Evolutionary conservation across 306 rosid species (phyloP), one percentile per base, ranked within the genome.

Genomic region (Dalbergia oliveri): DNA sequence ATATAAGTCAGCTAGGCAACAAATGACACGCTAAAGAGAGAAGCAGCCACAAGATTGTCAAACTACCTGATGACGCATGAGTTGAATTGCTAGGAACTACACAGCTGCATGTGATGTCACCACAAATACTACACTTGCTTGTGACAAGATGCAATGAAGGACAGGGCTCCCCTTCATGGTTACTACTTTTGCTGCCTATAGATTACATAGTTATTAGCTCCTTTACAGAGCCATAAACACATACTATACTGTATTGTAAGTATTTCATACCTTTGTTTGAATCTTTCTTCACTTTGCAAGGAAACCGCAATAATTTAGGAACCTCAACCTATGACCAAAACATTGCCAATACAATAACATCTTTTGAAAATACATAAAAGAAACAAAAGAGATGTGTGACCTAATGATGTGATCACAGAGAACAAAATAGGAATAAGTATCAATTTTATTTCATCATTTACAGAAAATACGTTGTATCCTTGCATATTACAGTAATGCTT

Each of bases 181-280:
- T 85, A 72, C 66, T 85, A 72, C 66, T 78, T 50, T 67, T 76
- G 37, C 67, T 61, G 34, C 94, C 94, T 87, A 79, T 75, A 84
- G 77, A 87, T 87, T 62, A 83, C 71, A 88, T 13, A 82, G 59
- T 53, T 73, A 81, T 90, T 72, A 91, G 89, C 83, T 84, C 88
- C 66, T 77, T 50, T 57, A 61, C 64, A 87, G 79, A 86, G 86
- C 82, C 87, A 83, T 35, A 88, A 71, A 73, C 72, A 61, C 44
- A 78, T 2, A 26, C 7, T 37, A 4, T 77, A 75, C 51, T 54
- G 15, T 44, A 82, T 13, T 70, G 76, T 76, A 19, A 65, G 54
- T 68, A 67, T 76, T 75, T 58, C 85, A 76, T 87, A 90, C 98
- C 98, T 91, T 79, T 84, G 69, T 37, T 56, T 5, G 56, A 66